Evolutionary conservation across 1,139 yeast genomes (phyloP).

Genomic region (Saccharomyces hybrid): DNA sequence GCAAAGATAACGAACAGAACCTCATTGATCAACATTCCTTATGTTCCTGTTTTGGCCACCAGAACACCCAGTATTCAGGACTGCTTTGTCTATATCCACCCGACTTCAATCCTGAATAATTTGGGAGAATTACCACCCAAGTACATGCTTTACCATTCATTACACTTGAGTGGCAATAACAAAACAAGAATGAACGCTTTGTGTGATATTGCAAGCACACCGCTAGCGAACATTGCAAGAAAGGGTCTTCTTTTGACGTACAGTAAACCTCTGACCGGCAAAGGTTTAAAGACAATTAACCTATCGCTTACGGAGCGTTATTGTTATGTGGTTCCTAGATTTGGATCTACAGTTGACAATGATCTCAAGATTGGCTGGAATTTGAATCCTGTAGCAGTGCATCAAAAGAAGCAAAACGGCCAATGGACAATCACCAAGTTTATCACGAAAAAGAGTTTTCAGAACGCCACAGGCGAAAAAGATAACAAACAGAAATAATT

Average conservation of each 20-base stretch:
- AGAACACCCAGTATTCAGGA: constrained; percentile 39
- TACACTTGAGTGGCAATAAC: constrained; percentile 40
- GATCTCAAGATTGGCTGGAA: constrained; percentile 88
- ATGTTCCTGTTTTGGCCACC: constrained; percentile 58
- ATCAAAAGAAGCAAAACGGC: constrained; percentile 55
- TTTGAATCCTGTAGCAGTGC: constrained; percentile 73
- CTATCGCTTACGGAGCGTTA: constrained; percentile 61
- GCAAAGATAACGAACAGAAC: constrained; percentile 51
- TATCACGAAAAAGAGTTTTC: constrained; percentile 25
- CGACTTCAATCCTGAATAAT: constrained; percentile 54
- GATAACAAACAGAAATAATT: constrained; percentile 4
- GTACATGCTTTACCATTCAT: constrained; percentile 61
- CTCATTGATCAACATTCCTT: constrained; percentile 61
- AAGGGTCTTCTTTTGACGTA: constrained; percentile 66
- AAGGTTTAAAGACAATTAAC: constrained; percentile 77
- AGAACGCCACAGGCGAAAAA: constrained; percentile 6
- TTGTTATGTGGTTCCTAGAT: constrained; percentile 85
- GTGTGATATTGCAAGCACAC: constrained; percentile 68
- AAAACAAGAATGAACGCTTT: constrained; percentile 68
- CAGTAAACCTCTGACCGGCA: constrained; percentile 79
- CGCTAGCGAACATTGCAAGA: constrained; percentile 71
- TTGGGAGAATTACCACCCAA: constrained; percentile 58
- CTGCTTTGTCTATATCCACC: constrained; percentile 65
- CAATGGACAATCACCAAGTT: constrained; percentile 44
- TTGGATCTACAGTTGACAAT: constrained; percentile 76